phyloP scores from a whole-genome alignment of 306 rosid species.

The Sphenostylis stenocarpa region DNA sequence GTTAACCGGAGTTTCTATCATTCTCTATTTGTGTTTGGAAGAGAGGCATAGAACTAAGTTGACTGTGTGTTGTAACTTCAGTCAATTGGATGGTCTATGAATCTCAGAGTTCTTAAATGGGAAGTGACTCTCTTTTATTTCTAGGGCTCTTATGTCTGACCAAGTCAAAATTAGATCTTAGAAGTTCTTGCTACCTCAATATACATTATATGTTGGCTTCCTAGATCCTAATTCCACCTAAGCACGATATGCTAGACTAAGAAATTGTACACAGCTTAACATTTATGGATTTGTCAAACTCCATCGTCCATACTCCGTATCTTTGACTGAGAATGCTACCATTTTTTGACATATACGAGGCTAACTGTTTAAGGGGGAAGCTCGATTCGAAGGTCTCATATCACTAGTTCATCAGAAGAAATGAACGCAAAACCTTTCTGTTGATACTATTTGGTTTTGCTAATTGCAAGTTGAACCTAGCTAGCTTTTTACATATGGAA shows the following conservation, averaged over 20 bases:
- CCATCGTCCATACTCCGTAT: neutral
- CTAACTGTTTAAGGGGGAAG: neutral
- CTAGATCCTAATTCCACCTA: slow-evolving; percentile 2
- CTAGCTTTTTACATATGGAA: neutral
- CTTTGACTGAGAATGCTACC: neutral
- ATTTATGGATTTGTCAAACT: neutral
- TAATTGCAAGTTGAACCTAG: neutral
- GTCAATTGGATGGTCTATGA: slow-evolving; percentile 6
- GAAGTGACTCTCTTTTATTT: neutral
- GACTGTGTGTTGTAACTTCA: neutral
- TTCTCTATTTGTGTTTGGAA: neutral
- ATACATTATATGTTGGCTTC: slow-evolving; percentile 23
- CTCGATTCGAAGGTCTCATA: neutral
- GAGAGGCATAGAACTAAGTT: slow-evolving; percentile 12
- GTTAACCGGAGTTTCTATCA: neutral
- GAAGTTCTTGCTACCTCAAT: slow-evolving; percentile 9
- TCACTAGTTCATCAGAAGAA: neutral
- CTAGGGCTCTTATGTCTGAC: slow-evolving; percentile 21
- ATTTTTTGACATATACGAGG: neutral
- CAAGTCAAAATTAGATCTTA: slow-evolving; percentile 26
- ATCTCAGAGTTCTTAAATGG: slow-evolving; percentile 24
- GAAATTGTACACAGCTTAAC: neutral
- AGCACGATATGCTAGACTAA: neutral
- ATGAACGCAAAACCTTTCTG: neutral
- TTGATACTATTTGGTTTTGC: neutral